Conservation (phyloP, 108 stramenopile genomes). For the Epithemia pelagica region DNA sequence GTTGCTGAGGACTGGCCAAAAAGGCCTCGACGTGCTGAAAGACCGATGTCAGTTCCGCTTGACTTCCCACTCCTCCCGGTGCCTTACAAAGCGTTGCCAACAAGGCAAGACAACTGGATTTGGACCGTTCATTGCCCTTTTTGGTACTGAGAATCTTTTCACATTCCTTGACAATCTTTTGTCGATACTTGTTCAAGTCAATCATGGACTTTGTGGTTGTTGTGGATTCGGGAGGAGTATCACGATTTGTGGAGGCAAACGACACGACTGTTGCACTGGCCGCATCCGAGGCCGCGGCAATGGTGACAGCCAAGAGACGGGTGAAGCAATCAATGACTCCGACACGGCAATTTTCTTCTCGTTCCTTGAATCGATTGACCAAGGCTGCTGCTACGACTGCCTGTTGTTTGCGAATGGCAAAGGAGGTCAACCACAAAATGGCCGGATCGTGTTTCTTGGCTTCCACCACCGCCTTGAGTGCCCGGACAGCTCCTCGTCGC, state of each 20-base stretch:
- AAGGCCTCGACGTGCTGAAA: constrained; percentile 60
- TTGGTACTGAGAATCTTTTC: constrained; percentile 75
- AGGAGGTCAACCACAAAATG: constrained; percentile 54
- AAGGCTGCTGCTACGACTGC: constrained; percentile 66
- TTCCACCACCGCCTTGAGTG: constrained; percentile 64
- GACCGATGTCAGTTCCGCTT: constrained; percentile 51
- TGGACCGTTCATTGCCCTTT: constrained; percentile 74
- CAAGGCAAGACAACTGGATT: constrained; percentile 62
- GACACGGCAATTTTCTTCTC: constrained; percentile 97
- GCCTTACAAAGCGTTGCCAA: constrained; percentile 64
- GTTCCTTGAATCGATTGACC: constrained; percentile 89
- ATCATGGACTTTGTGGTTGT: constrained; percentile 17
- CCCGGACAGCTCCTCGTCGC: constrained; percentile 76
- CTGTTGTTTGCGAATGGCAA: constrained; percentile 45
- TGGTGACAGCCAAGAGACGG: constrained; percentile 64
- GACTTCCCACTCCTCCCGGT: constrained; percentile 74
- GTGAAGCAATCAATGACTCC: constrained; percentile 88
- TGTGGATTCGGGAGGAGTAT: constrained; percentile 16
- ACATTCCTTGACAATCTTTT: constrained; percentile 64
- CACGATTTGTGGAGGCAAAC: constrained; percentile 8
- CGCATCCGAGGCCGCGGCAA: constrained; percentile 39
- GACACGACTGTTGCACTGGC: constrained; percentile 13
- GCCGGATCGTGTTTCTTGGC: constrained; percentile 62
- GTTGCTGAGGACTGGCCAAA: constrained; percentile 26
- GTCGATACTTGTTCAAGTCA: constrained; percentile 57